Percentiles rank a stretch among this genome's conserved stretches.
phyloP scores from a whole-genome alignment of 2,329 filamentous ascomycete genomes.

The Alternaria panax region DNA sequence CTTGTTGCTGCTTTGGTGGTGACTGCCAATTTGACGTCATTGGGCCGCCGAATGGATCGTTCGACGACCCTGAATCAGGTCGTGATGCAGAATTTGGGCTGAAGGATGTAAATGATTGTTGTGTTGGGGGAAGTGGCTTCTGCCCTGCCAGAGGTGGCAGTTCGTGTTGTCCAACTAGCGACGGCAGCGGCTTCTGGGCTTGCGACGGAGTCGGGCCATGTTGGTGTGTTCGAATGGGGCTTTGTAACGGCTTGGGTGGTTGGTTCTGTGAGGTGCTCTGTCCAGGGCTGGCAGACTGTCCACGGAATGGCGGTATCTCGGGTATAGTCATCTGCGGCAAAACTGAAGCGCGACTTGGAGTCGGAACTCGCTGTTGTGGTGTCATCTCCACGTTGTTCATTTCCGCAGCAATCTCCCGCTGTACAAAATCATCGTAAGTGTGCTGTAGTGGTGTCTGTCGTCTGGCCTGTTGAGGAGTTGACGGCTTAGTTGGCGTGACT shows the following conservation, averaged over 20 bases:
- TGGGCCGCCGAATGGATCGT: constrained; percentile 42
- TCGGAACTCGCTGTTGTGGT: constrained; percentile 39
- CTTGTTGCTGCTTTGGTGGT: constrained; percentile 9
- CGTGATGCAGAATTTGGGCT: constrained; percentile 20
- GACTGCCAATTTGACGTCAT: constrained; percentile 23
- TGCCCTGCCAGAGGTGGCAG: constrained; percentile 36
- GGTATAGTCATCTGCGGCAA: constrained; percentile 43
- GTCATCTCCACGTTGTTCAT: constrained; percentile 51
- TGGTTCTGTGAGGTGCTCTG: constrained; percentile 21
- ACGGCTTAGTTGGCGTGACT: constrained; percentile 41
- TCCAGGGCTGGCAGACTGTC: constrained; percentile 24
- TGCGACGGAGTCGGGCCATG: constrained; percentile 19
- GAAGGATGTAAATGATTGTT: constrained; percentile 33
- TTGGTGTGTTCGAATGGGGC: constrained; percentile 27
- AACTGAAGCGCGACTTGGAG: constrained; percentile 44
- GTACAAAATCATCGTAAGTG: constrained; percentile 57
- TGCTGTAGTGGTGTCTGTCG: constrained; percentile 46
- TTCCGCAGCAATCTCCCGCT: constrained; percentile 55
- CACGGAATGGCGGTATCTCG: constrained; percentile 47
- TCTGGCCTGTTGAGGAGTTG: constrained; percentile 42
- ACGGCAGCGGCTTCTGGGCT: constrained; percentile 28
- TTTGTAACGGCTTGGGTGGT: constrained; percentile 29
- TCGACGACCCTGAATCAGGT: constrained; percentile 34
- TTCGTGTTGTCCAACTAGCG: constrained; percentile 32
- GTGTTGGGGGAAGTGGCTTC: constrained; percentile 35